Conservation (phyloP, 441 rosid genomes). For the Biscutella laevigata region DNA sequence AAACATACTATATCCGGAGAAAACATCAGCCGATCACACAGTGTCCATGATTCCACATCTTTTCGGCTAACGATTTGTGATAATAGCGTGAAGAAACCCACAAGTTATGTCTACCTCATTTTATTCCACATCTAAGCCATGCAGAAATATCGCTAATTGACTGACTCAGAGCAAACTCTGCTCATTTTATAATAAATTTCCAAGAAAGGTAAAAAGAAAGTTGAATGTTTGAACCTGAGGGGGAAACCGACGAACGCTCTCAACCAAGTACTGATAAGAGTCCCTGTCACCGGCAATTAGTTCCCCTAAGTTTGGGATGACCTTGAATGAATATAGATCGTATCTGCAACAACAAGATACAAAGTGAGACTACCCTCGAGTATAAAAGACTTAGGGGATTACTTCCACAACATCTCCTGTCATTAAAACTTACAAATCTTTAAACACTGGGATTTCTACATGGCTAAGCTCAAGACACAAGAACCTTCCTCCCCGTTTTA, state of each 20-base stretch:
- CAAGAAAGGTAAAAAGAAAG: not conserved
- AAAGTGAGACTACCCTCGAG: not conserved
- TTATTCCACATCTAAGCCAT: not conserved
- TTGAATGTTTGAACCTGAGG: constrained; percentile 38
- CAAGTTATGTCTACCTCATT: not conserved
- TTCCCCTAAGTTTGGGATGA: constrained; percentile 76
- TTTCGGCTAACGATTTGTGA: no score
- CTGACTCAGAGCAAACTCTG: not conserved
- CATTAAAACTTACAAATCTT: constrained; percentile 61
- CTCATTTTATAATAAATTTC: not conserved
- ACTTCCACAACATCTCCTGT: not conserved
- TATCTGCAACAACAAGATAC: constrained; percentile 43
- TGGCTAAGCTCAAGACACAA: constrained; percentile 93
- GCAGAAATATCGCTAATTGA: not conserved
- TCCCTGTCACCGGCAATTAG: constrained; percentile 69
- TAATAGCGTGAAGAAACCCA: not conserved
- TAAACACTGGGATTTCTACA: constrained; percentile 71
- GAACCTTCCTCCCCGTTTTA: constrained; percentile 87
- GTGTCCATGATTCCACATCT: no score
- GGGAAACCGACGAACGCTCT: constrained; percentile 86
- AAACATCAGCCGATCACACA: not conserved
- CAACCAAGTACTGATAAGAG: constrained; percentile 86
- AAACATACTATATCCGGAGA: not conserved
- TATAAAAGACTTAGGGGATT: not conserved
- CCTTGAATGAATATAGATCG: constrained; percentile 65